These are phyloP conservation scores for Guillardia theta DNA, from an alignment of 78 protist genomes.

Conservation along the genomic window DNA sequence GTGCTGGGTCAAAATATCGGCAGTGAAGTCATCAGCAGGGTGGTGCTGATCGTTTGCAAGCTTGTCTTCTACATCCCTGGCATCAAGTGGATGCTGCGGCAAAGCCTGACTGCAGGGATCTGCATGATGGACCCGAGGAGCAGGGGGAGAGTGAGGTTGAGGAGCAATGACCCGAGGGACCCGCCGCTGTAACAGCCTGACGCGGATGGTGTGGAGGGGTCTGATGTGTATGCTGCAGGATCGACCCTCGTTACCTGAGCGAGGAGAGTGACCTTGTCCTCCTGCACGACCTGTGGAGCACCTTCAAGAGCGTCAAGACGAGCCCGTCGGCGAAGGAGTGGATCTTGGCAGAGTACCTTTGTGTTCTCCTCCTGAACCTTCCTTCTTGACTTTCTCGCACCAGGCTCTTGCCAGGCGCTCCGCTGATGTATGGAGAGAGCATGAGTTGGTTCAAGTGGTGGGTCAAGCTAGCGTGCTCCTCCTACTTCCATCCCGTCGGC, in stretches of 20 bases:
- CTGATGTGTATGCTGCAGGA: neutral
- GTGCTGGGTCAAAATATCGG: too few species aligned
- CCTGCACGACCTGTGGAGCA: neutral
- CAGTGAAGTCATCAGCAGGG: too few species aligned
- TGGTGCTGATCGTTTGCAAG: neutral
- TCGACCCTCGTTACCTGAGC: neutral
- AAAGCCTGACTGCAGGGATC: neutral
- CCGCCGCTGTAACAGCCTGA: neutral
- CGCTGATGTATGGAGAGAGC: neutral
- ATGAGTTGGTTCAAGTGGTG: neutral
- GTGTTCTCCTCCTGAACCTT: neutral
- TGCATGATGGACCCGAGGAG: neutral
- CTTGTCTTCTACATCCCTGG: neutral
- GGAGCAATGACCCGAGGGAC: neutral
- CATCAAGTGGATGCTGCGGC: neutral
- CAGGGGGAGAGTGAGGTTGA: neutral
- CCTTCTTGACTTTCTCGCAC: neutral
- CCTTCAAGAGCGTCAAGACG: neutral
- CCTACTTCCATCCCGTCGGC: neutral
- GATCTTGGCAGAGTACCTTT: too few species aligned
- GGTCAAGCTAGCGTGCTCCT: neutral
- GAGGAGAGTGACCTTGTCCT: neutral
- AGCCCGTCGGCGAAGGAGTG: too few species aligned
- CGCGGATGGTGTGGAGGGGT: neutral
- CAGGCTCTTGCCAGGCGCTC: neutral